Evolutionary conservation across 2,329 filamentous ascomycete genomes (phyloP).

Genomic region (Niveomyces coronatus): DNA sequence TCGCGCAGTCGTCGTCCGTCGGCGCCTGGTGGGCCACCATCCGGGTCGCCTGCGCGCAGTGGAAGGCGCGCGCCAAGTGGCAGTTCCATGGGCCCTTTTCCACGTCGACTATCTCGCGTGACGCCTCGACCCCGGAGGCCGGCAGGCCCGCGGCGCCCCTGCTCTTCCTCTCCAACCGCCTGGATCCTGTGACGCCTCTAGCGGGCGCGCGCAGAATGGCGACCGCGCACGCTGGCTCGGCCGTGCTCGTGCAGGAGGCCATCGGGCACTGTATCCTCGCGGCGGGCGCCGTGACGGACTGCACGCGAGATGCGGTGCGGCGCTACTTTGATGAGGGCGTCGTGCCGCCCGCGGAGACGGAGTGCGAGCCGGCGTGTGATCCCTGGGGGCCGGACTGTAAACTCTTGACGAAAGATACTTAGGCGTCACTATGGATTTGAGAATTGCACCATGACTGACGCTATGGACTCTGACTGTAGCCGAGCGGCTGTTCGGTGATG

Average conservation of each 20-base stretch:
- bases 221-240: constrained; percentile 17
- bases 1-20: constrained; percentile 19
- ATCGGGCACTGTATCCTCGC: constrained; percentile 19
- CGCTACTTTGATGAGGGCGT: constrained; percentile 21
- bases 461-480: no score
- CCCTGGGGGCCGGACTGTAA: constrained; percentile 10
- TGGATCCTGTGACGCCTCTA: constrained; percentile 37
- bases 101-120: constrained; percentile 13
- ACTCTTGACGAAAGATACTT: background rate
- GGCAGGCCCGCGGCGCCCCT: constrained; percentile 30
- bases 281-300: constrained; percentile 10
- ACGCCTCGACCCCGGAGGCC: constrained; percentile 14
- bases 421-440: no score
- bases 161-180: constrained; percentile 31
- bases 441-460: no score
- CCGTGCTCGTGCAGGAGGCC: constrained; percentile 20
- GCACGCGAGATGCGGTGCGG: constrained; percentile 15
- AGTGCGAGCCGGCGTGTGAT: constrained; percentile 15
- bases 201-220: constrained; percentile 23
- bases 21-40: constrained; percentile 25
- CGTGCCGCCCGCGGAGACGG: constrained; percentile 16
- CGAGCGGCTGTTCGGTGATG: no score
- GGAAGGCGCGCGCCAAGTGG: constrained; percentile 28
- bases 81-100: constrained; percentile 28
- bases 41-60: constrained; percentile 29